Evolutionary conservation across 2,329 filamentous ascomycete genomes (phyloP).

Genomic region (Arthrinium puccinioides): DNA sequence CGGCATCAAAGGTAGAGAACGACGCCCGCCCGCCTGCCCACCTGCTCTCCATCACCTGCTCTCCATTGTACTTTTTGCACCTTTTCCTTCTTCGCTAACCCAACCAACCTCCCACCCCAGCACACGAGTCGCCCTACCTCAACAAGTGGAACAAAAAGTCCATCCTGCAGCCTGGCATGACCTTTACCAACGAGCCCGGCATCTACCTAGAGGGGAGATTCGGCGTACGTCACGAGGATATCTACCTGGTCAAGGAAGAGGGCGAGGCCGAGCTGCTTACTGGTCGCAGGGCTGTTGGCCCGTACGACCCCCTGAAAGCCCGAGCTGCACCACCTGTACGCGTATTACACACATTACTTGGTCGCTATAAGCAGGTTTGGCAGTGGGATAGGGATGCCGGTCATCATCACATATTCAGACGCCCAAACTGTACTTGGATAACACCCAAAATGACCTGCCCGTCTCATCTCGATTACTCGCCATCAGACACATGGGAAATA

Average conservation of each 20-base stretch:
- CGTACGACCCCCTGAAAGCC: conserved; percentile 41
- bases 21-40: too few species aligned
- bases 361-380: too few species aligned
- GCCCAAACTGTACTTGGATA: too few species aligned
- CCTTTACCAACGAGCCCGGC: conserved; percentile 57
- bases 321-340: too few species aligned
- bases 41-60: too few species aligned
- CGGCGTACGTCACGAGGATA: conserved; percentile 56
- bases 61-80: too few species aligned
- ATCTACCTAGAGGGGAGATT: conserved; percentile 54
- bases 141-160: conserved; percentile 51
- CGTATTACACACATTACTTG: too few species aligned
- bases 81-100: background rate
- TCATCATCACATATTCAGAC: too few species aligned
- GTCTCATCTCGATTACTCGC: too few species aligned
- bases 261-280: conserved; percentile 49
- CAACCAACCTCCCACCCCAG: conserved; percentile 15
- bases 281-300: conserved; percentile 40
- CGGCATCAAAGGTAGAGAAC: conserved; percentile 55
- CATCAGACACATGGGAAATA: too few species aligned
- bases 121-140: conserved; percentile 57
- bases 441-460: too few species aligned
- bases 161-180: conserved; percentile 47
- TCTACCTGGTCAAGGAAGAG: conserved; percentile 47
- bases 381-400: too few species aligned